Conservation (phyloP, 768 basidiomycete genomes). For the Asterophora lycoperdoides region DNA sequence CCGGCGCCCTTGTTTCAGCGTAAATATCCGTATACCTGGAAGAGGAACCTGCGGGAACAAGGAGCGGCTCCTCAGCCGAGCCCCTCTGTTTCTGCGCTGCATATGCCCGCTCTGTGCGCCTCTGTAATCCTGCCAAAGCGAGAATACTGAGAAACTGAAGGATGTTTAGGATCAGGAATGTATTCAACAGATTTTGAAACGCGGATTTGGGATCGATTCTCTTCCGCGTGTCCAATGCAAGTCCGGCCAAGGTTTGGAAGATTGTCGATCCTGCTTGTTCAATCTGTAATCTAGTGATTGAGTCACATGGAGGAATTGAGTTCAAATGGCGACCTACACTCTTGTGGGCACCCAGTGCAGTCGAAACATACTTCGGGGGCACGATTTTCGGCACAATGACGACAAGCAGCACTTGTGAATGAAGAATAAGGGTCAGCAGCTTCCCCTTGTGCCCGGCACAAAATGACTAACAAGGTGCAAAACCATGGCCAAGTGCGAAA, state of each 20-base stretch:
- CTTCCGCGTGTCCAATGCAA: conserved; percentile 50
- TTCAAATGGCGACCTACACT: conserved; percentile 43
- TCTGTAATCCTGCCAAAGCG: conserved; percentile 45
- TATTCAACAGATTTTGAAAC: conserved; percentile 51
- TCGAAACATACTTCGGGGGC: conserved; percentile 66
- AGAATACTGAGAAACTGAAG: conserved; percentile 52
- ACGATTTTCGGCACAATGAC: conserved; percentile 73
- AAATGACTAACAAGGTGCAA: conserved; percentile 55
- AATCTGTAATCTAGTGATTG: conserved; percentile 37
- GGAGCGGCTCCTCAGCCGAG: conserved; percentile 7
- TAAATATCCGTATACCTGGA: conserved; percentile 17
- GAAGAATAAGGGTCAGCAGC: conserved; percentile 5
- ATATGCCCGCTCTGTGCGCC: conserved; percentile 30
- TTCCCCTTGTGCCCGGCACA: background rate
- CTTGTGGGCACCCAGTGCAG: conserved; percentile 75
- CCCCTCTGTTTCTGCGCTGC: conserved; percentile 7
- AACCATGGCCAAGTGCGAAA: conserved; percentile 70
- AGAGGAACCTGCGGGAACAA: conserved; percentile 13
- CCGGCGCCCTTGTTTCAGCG: conserved; percentile 17
- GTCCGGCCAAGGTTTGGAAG: conserved; percentile 69
- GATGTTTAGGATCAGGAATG: conserved; percentile 54
- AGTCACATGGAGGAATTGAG: background rate
- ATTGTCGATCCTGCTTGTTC: conserved; percentile 74
- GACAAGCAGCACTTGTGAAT: conserved; percentile 57
- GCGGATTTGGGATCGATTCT: conserved; percentile 26